Conservation (phyloP, 129 eudicot genomes). For the Escallonia herrerae region DNA sequence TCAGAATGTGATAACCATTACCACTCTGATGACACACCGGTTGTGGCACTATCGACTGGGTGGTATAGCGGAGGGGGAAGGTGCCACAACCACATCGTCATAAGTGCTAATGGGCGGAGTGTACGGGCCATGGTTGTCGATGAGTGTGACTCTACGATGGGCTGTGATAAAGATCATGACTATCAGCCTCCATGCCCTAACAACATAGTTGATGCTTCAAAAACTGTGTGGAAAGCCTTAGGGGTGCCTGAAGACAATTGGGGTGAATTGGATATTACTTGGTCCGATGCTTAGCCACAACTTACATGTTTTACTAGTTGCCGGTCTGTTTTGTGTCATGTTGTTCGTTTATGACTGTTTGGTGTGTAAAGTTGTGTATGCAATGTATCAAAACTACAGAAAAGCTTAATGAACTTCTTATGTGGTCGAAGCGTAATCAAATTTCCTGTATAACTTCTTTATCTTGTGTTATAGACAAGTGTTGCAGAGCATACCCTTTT, state of each 20-base stretch:
- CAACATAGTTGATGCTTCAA: slow-evolving; percentile 12
- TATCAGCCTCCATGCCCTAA: slow-evolving; percentile 16
- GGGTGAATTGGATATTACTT: too few relatives aligned
- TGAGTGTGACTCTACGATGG: slow-evolving; percentile 12
- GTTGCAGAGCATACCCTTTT: too few relatives aligned
- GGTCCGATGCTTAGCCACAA: too few relatives aligned
- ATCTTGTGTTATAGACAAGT: too few relatives aligned
- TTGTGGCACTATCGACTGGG: slow-evolving; percentile 27
- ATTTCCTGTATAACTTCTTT: too few relatives aligned
- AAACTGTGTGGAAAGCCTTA: slow-evolving; percentile 15
- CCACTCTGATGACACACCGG: slow-evolving; percentile 12
- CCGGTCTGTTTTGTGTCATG: too few relatives aligned
- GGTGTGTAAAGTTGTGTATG: too few relatives aligned
- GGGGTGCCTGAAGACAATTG: slow-evolving; percentile 9
- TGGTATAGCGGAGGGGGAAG: slow-evolving; percentile 18
- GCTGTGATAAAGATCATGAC: slow-evolving; percentile 13
- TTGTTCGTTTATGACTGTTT: too few relatives aligned
- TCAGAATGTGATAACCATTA: slow-evolving; percentile 18
- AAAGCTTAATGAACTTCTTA: too few relatives aligned
- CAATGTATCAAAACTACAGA: too few relatives aligned
- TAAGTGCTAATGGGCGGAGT: slow-evolving; percentile 16
- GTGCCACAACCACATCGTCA: slow-evolving; percentile 8
- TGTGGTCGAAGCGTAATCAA: too few relatives aligned
- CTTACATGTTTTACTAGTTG: too few relatives aligned
- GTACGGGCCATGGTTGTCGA: slow-evolving; percentile 11